Evolutionary conservation across 305 asterid species (phyloP).

Genomic region (Nicotiana rustica): DNA sequence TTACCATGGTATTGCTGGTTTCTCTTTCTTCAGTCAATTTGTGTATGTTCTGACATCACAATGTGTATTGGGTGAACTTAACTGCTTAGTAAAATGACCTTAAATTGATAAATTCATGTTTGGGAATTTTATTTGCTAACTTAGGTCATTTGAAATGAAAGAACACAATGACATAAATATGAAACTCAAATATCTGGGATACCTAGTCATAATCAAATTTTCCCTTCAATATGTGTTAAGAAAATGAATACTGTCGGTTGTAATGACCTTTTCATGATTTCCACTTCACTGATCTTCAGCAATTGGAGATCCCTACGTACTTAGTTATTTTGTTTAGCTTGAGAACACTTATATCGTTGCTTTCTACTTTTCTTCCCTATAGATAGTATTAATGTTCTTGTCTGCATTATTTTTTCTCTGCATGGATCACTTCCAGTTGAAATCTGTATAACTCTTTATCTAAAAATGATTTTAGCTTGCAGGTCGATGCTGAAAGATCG

Average conservation of each 20-base stretch:
- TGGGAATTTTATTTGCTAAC: neutral
- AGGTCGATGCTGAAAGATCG: conserved; percentile 95
- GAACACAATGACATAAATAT: neutral
- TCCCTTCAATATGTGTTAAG: neutral
- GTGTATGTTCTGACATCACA: neutral
- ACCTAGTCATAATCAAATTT: neutral
- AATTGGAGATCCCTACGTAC: conserved; percentile 12
- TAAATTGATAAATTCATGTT: neutral
- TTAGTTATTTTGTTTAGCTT: conserved; percentile 22
- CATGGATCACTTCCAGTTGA: conserved; percentile 4
- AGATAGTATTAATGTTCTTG: neutral
- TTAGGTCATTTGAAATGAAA: conserved; percentile 17
- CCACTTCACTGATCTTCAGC: neutral
- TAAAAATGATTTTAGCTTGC: conserved; percentile 46
- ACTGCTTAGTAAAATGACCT: conserved; percentile 23
- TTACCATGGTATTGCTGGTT: conserved; percentile 60
- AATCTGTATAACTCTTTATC: conserved; percentile 33
- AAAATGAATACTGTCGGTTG: neutral
- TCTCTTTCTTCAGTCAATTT: conserved; percentile 24
- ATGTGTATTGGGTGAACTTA: neutral
- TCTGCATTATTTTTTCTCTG: neutral
- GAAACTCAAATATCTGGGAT: conserved; percentile 26
- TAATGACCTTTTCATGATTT: neutral
- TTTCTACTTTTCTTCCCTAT: conserved; percentile 24
- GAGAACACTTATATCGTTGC: neutral